These are phyloP conservation scores for Xylaria sp. DNA, from an alignment of 2,329 filamentous ascomycete species.

Conservation along the genomic window DNA sequence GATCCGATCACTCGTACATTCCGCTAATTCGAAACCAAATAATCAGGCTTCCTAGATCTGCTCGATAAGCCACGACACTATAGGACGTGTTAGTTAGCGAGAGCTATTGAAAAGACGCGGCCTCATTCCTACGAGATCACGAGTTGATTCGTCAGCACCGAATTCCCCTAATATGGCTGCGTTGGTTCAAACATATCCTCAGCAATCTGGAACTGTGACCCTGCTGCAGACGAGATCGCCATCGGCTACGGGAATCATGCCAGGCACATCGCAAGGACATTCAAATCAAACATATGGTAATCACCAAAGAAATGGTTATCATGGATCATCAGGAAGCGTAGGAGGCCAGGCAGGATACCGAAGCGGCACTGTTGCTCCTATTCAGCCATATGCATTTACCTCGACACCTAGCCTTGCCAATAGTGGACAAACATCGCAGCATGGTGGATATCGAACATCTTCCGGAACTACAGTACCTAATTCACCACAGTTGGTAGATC, in stretches of 20 bases:
- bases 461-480: slow-evolving; percentile 57
- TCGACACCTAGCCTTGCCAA: slow-evolving; percentile 73
- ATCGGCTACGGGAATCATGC: slow-evolving; percentile 70
- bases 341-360: slow-evolving; percentile 61
- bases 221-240: slow-evolving; percentile 80
- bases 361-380: slow-evolving; percentile 63
- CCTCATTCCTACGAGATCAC: slow-evolving; percentile 37
- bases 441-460: slow-evolving; percentile 59
- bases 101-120: slow-evolving; percentile 31
- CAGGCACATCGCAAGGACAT: slow-evolving; percentile 59
- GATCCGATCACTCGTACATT: background rate
- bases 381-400: slow-evolving; percentile 82
- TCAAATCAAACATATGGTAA: slow-evolving; percentile 62
- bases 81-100: slow-evolving; percentile 20
- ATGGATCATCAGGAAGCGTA: slow-evolving; percentile 59
- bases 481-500: slow-evolving; percentile 54
- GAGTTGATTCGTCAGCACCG: slow-evolving; percentile 31
- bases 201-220: slow-evolving; percentile 76
- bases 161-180: slow-evolving; percentile 72
- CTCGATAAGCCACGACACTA: slow-evolving; percentile 15
- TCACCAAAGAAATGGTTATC: slow-evolving; percentile 60
- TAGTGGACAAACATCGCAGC: slow-evolving; percentile 62
- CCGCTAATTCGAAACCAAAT: slow-evolving; percentile 20
- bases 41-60: slow-evolving; percentile 18
- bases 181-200: slow-evolving; percentile 82